Conservation (phyloP, 2,329 filamentous ascomycete genomes). For the Colletotrichum somersetense region DNA sequence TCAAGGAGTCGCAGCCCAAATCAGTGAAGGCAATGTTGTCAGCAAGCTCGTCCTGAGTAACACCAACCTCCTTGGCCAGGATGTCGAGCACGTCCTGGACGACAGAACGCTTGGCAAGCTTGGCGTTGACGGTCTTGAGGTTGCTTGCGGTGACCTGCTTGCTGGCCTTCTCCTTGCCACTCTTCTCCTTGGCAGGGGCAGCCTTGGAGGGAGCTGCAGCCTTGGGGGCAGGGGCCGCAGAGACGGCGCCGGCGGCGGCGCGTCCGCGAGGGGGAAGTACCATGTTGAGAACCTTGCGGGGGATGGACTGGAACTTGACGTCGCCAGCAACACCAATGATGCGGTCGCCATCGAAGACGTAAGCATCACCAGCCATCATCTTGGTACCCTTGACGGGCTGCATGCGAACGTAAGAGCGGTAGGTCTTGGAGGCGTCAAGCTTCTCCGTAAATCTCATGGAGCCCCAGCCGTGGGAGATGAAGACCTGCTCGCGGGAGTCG, state of each 20-base stretch:
- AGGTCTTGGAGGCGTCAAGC: constrained; percentile 59
- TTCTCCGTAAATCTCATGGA: constrained; percentile 64
- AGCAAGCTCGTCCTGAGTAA: constrained; percentile 66
- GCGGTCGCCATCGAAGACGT: constrained; percentile 65
- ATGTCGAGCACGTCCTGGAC: constrained; percentile 63
- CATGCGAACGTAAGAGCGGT: constrained; percentile 70
- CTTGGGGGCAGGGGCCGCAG: constrained; percentile 53
- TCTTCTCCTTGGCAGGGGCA: constrained; percentile 49
- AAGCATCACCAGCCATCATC: constrained; percentile 66
- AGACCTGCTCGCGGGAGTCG: constrained; percentile 67
- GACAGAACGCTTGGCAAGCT: constrained; percentile 59
- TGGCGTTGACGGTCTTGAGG: constrained; percentile 64
- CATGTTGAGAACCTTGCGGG: constrained; percentile 74
- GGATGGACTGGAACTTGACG: constrained; percentile 76
- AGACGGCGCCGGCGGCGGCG: constrained; percentile 52
- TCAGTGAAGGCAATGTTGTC: constrained; percentile 69
- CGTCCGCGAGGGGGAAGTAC: constrained; percentile 73
- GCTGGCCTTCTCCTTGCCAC: constrained; percentile 55
- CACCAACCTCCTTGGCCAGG: constrained; percentile 68
- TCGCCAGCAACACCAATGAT: constrained; percentile 65
- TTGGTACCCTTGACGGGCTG: constrained; percentile 64
- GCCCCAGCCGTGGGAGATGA: constrained; percentile 72
- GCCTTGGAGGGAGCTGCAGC: constrained; percentile 49
- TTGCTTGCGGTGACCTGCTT: constrained; percentile 61
- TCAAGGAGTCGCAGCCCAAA: constrained; percentile 72